Evolutionary conservation across 2,329 filamentous ascomycete genomes (phyloP), one percentile per base, ranked within the genome.

Genomic region (Botrytis deweyae): DNA sequence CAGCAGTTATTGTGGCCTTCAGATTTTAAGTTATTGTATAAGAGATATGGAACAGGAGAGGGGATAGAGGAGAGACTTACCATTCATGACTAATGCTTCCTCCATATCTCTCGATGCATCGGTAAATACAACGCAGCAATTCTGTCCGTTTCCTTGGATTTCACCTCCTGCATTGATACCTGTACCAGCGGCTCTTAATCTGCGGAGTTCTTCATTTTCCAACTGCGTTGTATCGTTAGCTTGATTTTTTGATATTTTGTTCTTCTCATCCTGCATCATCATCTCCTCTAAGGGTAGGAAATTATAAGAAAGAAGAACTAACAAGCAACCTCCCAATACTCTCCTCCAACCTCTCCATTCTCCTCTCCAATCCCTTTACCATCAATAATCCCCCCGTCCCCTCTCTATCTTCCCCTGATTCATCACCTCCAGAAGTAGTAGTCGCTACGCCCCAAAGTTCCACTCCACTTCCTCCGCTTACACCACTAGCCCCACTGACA

Each of bases 401-500:
- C 33, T 72, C 61, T 40, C 70, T 58, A 9, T 63, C 73, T 40
- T 65, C 74, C 16, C 59, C 74, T 22, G 25, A 29, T 72, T 67
- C 65, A 74, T 74, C n/a, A 67, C 29, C 46, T 0, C 62, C 71
- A n/a, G 71, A 74, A 20, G 70, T 73, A 25, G 74, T 73, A 3
- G 78, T 80, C n/a, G 79, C 79, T 12, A 80, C 76, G 8, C 79
- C 79, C 78, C 78, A 80, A 25, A 80, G 72, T 6, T 79, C 78
- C 3, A 74, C 72, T 1, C 70, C 70, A 46, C 72, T 68, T 55
- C 66, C 61, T 40, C 33, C 72, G 16, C 72, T 63, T 4, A 52
- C 49, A 20, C 69, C 58, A 2, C 46, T 68, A 9, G 44, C 49
- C 4, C 69, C 58, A 7, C 46, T 68, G n/a, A 52, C 40, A n/a